Base-by-base conservation (phyloP, 306 rosid species). In the Glycine latifolia region DNA sequence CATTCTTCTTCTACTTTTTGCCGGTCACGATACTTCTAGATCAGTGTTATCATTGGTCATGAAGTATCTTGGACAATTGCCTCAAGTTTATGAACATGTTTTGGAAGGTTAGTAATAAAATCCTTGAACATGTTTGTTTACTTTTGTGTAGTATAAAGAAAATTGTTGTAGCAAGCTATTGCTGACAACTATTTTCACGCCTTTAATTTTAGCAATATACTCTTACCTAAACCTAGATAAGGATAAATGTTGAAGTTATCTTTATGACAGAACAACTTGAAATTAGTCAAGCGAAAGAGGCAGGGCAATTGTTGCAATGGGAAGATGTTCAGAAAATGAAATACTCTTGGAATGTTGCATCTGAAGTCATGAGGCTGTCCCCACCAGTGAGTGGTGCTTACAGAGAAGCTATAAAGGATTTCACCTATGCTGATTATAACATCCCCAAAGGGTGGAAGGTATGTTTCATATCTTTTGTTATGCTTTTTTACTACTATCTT, bases 391-490 rank as follows among this genome's bases (percentile, higher is more conserved):
- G 68, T 31, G 91, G 94, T 52, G 82, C 89, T 49, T 90, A 76
- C n/a, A 83, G 90, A 79, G 85, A 88, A 74, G 92, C 86, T 0
- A 4, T 35, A 16, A 73, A 63, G 67, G 85, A 87, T 74, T 79
- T 90, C 80, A 85, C 83, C 77, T 85, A 87, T 80, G 90, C 87
- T 79, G 86, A 77, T 52, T 88, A 73, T 79, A 66, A 68, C 76
- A 84, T 90, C 74, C 92, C 92, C 3, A 85, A 79, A 74, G 92
- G 90, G 3, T 90, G 89, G 92, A 90, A 88, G 91, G 93, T 90
- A 80, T 39, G 73, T 77, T 61, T 15, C 15, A 61, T 58, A 11
- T 44, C 33, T 67, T 60, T 33, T 31, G 54, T 26, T n/a, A 17
- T 33, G 8, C 44, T 26, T 43, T 63, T 13, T 66, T 58, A 5